These are phyloP conservation scores for Didymella glomerata DNA, from an alignment of 2,329 filamentous ascomycete genomes.

Conservation along the genomic window DNA sequence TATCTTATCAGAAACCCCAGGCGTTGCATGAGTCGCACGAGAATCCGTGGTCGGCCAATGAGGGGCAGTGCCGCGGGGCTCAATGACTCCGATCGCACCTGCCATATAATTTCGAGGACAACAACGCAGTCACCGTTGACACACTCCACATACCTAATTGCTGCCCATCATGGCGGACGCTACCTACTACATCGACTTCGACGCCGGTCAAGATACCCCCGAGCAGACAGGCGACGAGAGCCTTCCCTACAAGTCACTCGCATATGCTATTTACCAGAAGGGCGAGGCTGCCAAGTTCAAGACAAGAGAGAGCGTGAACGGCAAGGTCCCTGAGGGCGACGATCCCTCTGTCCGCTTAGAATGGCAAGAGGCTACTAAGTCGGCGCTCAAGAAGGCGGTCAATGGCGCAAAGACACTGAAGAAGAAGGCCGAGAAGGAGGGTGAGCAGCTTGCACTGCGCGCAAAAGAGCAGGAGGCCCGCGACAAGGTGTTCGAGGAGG, in stretches of 20 bases:
- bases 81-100: conserved; percentile 31
- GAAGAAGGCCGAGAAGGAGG: conserved; percentile 84
- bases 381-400: conserved; percentile 84
- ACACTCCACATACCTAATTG: conserved; percentile 35
- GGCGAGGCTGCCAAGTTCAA: conserved; percentile 70
- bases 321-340: conserved; percentile 52
- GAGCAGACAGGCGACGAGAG: conserved; percentile 72
- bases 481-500: conserved; percentile 77
- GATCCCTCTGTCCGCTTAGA: conserved; percentile 70
- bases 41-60: conserved; percentile 22
- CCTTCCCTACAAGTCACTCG: conserved; percentile 82
- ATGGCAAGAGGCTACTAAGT: conserved; percentile 86
- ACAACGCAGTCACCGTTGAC: conserved; percentile 28
- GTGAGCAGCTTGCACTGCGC: conserved; percentile 74
- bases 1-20: conserved; percentile 31
- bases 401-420: conserved; percentile 77
- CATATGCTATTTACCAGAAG: conserved; percentile 78
- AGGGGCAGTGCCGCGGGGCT: conserved; percentile 28
- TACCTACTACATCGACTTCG: conserved; percentile 80
- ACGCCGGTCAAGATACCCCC: conserved; percentile 74
- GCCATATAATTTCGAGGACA: conserved; percentile 38
- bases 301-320: conserved; percentile 64
- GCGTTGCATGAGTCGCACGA: conserved; percentile 34
- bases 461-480: conserved; percentile 77
- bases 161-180: conserved; percentile 49